Percentiles rank a stretch among this genome's conserved stretches.
phyloP scores from a whole-genome alignment of 805 yeast genomes.

The Ogataea trehaloabstinens region DNA sequence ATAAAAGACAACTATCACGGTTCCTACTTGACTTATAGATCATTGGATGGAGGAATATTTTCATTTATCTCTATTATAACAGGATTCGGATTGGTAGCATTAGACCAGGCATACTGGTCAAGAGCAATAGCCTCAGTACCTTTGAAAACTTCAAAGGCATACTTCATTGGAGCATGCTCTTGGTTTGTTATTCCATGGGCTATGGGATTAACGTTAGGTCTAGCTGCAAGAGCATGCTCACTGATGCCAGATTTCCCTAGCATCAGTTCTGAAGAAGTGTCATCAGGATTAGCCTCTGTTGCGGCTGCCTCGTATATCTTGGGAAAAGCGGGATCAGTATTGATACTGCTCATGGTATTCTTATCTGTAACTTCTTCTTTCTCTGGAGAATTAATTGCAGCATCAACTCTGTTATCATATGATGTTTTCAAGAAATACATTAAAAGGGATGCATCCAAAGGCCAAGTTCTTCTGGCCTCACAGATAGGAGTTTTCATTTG shows the following conservation, averaged over 20 bases:
- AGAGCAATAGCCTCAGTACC: slow-evolving; percentile 40
- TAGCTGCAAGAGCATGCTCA: slow-evolving; percentile 7
- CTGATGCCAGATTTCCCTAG: slow-evolving; percentile 5
- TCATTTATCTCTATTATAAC: slow-evolving; percentile 25
- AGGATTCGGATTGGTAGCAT: slow-evolving; percentile 31
- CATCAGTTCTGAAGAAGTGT: slow-evolving; percentile 3
- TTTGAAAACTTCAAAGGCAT: slow-evolving; percentile 34
- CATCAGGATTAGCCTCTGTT: slow-evolving; percentile 4
- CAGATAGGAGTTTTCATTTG: too few species aligned
- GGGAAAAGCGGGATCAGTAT: slow-evolving; percentile 47
- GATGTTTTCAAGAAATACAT: slow-evolving; percentile 47
- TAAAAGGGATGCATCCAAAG: slow-evolving; percentile 44
- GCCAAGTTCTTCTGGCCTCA: slow-evolving; percentile 39
- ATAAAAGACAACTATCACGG: slow-evolving; percentile 30
- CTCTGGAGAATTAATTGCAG: slow-evolving; percentile 50
- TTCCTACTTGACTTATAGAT: slow-evolving; percentile 6
- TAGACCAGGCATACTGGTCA: slow-evolving; percentile 19
- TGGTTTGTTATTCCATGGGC: slow-evolving; percentile 39
- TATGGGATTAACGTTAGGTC: slow-evolving; percentile 29
- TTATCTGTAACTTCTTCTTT: slow-evolving; percentile 51
- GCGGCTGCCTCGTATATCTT: slow-evolving; percentile 24
- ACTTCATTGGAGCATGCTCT: slow-evolving; percentile 36
- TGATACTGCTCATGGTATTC: slow-evolving; percentile 42
- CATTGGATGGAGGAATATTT: slow-evolving; percentile 13
- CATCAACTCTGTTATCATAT: slow-evolving; percentile 43